Evolutionary conservation across 192 early-diverging fungal species (phyloP).

Genomic region (Anaeromyces robustus): DNA sequence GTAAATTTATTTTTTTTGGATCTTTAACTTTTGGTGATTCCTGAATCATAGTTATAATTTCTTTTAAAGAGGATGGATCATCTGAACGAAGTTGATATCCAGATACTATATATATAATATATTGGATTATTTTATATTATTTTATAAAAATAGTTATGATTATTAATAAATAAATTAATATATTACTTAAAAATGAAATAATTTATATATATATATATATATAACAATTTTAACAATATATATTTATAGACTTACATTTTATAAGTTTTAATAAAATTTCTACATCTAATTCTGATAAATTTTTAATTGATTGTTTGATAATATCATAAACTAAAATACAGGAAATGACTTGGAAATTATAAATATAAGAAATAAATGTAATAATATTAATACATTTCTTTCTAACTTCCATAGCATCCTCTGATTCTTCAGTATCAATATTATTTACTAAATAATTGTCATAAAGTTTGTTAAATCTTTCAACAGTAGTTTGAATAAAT

Average conservation of each 20-base stretch:
- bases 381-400: constrained; percentile 70
- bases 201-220: too few species aligned
- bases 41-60: constrained; percentile 66
- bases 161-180: too few species aligned
- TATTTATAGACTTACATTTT: constrained; percentile 27
- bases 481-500: constrained; percentile 12
- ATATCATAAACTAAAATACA: constrained; percentile 79
- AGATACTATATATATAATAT: constrained; percentile 18
- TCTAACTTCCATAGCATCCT: constrained; percentile 18
- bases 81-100: constrained; percentile 77
- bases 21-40: constrained; percentile 25
- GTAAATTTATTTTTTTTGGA: constrained; percentile 18
- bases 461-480: constrained; percentile 6
- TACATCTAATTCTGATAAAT: constrained; percentile 68
- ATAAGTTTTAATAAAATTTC: constrained; percentile 75
- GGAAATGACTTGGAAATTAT: constrained; percentile 70
- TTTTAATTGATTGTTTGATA: constrained; percentile 46
- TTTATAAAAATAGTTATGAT: too few species aligned
- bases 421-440: background rate
- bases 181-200: too few species aligned
- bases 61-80: constrained; percentile 81
- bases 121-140: too few species aligned
- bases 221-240: too few species aligned
- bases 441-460: background rate
- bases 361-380: constrained; percentile 64